These are phyloP conservation scores for Kwoniella heveanensis DNA, from an alignment of 768 basidiomycete species.

Conservation along the genomic window DNA sequence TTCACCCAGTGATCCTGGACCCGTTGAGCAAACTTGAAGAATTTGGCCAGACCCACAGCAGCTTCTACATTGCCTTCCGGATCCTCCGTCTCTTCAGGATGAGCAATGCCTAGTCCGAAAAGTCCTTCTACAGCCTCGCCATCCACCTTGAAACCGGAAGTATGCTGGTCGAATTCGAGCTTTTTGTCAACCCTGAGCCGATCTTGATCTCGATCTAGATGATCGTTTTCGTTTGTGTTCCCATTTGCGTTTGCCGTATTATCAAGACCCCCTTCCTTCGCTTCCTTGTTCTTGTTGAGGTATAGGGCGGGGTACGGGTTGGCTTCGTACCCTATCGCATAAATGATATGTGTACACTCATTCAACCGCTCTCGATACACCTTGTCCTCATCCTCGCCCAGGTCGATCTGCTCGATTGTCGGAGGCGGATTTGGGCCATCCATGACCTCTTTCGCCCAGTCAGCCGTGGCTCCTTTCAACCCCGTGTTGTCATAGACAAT, in stretches of 20 bases:
- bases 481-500: conserved; percentile 42
- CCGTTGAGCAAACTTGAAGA: conserved; percentile 39
- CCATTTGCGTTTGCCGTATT: background rate
- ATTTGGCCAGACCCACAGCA: conserved; percentile 40
- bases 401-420: conserved; percentile 26
- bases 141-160: conserved; percentile 29
- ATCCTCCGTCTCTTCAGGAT: conserved; percentile 36
- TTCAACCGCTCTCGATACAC: conserved; percentile 28
- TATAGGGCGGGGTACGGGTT: conserved; percentile 25
- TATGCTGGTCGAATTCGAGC: conserved; percentile 30
- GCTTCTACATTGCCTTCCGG: conserved; percentile 39
- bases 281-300: background rate
- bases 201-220: background rate
- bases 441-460: conserved; percentile 36
- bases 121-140: conserved; percentile 20
- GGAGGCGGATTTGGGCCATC: background rate
- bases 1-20: conserved; percentile 28
- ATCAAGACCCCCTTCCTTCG: background rate
- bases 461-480: conserved; percentile 35
- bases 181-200: conserved; percentile 1
- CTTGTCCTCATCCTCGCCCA: conserved; percentile 6
- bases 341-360: conserved; percentile 36
- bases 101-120: conserved; percentile 38
- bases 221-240: background rate
- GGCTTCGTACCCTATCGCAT: conserved; percentile 35